Base-by-base conservation (phyloP, 345 rosid species). In the Triadica sebifera region DNA sequence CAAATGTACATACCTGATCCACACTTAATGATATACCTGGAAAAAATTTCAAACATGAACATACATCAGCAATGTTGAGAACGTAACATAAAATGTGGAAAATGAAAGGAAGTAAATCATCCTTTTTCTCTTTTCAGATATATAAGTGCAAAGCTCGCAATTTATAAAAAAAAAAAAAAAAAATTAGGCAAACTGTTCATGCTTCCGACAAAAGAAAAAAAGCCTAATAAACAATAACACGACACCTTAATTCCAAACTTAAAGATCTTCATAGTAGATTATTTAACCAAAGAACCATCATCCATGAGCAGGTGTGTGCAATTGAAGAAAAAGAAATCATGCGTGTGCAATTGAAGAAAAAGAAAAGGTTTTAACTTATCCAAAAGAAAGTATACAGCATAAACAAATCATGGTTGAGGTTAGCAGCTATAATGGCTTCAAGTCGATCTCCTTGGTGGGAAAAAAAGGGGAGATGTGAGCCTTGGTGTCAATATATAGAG, bases 1-100 rank as follows among this genome's bases (percentile, higher is more conserved):
- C 34, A 65, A 2, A 62, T 52, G 41, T 84, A 89, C 47, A 39
- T 87, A 91, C 98, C 97, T 94, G 97, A 38, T 94, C 98, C 73
- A 94, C 73, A 72, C 86, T 82, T 67, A 94, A 70, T n/a, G 94
- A 81, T 75, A 94, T 90, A 65, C 98, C 98, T 91, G 84, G 64
- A 80, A 80, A 38, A 50, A 65, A 67, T 60, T 49, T 19, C 22
- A 55, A 70, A 65, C 20, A 52, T 64, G 55, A 29, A 25, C 34
- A 25, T 3, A 25, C 13, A 12, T 59, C 46, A 73, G 74, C 34
- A 51, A 51, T 25, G 55, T 74, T 25, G 8, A 43, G 20, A 8
- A 34, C 5, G 5, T 4, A 22, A 73, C 38, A 2, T 20, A 13
- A 11, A n/a, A 0, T 11, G 11, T 8, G 0, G 15, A 6, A 29